phyloP scores from a whole-genome alignment of 2,329 filamentous ascomycete genomes.

The Beauveria sp. region DNA sequence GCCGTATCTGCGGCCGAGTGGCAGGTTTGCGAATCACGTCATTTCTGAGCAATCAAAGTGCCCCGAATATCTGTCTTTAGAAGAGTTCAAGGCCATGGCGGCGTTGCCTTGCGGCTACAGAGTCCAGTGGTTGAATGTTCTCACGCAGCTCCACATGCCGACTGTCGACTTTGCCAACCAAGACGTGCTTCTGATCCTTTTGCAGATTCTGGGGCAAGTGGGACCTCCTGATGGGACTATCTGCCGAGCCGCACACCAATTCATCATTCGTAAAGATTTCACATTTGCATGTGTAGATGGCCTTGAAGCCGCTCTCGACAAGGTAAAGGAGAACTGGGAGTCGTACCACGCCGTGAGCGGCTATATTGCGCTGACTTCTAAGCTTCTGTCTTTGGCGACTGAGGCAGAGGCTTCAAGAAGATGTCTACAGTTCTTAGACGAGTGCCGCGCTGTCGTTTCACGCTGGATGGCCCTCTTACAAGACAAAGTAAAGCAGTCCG shows the following conservation, averaged over 20 bases:
- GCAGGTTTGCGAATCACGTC: neutral
- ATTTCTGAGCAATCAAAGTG: neutral
- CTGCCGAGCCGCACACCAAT: neutral
- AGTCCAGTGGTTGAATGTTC: constrained; percentile 6
- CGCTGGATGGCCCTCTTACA: neutral
- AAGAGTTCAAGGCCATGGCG: constrained; percentile 18
- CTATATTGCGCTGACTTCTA: neutral
- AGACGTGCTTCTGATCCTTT: neutral
- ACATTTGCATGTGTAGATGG: neutral
- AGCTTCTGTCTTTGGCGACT: neutral
- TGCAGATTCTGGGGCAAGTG: neutral
- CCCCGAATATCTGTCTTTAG: neutral
- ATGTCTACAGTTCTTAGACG: neutral
- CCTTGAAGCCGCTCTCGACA: neutral
- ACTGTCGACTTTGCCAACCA: neutral
- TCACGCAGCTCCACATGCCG: constrained; percentile 3
- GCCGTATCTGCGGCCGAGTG: neutral
- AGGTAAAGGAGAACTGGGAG: neutral
- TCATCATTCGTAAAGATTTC: neutral
- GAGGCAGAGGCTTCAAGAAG: no score
- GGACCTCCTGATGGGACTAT: neutral
- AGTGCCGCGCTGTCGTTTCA: neutral
- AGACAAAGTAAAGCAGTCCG: constrained; percentile 2
- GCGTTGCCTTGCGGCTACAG: neutral
- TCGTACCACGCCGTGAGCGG: neutral